Evolutionary conservation across 495 filamentous ascomycete species (phyloP), one percentile per base, ranked within the genome.

Genomic region (Haplographium delicatum): DNA sequence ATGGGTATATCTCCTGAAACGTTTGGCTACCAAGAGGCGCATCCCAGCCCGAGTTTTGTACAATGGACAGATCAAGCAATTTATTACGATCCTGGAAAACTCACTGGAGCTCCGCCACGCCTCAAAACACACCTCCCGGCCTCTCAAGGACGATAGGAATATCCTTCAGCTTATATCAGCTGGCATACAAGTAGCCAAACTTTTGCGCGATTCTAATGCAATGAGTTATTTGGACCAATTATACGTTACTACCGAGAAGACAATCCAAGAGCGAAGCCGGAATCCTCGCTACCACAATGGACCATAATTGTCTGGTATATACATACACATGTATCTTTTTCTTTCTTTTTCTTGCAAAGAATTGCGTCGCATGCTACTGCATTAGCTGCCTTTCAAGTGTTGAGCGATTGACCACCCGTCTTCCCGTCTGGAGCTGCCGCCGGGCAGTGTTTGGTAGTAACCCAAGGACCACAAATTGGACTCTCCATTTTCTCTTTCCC

Each of bases 111-210:
- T 89, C 85, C 79, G 87, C 50, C 87, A 91, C 60, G 81, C 82
- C 57, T 85, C 86, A 37, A 88, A 88, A 72, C 84, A 90, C 67
- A 86, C 89, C 64, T 84, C 81, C 40, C 77, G 88, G 37, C 86
- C 88, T 15, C 71, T 89, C 51, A 94, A 94, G 78, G 88, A 94
- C 72, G 88, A 94, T 65, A 78, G 88, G 56, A 90, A 91, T 63
- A 86, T 94, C 49, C 74, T 94, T 28, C 88, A 94, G 69, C 74
- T 91, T 22, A 86, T 94, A 48, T 88, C 84, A 41, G 87, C 88
- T 28, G 88, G 88, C 20, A 85, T 85, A 43, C 88, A 94, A 66
- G 88, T 94, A 54, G 83, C 87, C 33, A 90, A 88, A 62, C 88
- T 91, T 47, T 71, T 94, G 27, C 88, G 84, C 67, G 88, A 94